phyloP scores from a whole-genome alignment of 129 eudicot genomes.

The Tagetes erecta region DNA sequence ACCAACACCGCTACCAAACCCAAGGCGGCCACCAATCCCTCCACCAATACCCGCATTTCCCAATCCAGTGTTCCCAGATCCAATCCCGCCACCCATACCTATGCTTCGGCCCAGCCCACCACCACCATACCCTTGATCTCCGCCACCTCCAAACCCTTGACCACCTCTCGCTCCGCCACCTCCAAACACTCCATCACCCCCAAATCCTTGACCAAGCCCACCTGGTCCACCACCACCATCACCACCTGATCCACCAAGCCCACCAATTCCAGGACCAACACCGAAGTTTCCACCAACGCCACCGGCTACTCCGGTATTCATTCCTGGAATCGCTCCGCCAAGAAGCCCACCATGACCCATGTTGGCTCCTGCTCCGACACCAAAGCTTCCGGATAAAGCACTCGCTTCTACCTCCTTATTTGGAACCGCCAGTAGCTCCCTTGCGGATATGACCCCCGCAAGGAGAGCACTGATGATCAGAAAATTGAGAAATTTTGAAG shows the following conservation, averaged over 20 bases:
- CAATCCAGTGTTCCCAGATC: conserved; percentile 27
- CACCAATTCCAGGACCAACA: conserved; percentile 39
- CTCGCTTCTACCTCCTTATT: conserved; percentile 25
- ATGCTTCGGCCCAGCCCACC: conserved; percentile 34
- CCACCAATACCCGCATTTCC: conserved; percentile 35
- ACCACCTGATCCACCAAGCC: conserved; percentile 19
- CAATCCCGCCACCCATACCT: conserved; percentile 38
- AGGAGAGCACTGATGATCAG: conserved; percentile 36
- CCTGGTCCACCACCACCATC: conserved; percentile 34
- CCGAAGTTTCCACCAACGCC: conserved; percentile 51
- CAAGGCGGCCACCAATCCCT: conserved; percentile 30
- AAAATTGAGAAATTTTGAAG: conserved; percentile 25
- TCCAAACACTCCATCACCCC: conserved; percentile 37
- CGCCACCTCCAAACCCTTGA: conserved; percentile 23
- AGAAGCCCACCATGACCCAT: conserved; percentile 38
- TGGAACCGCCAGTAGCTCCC: conserved; percentile 24
- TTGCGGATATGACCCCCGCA: conserved; percentile 32
- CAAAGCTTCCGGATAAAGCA: conserved; percentile 40
- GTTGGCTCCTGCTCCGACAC: conserved; percentile 32
- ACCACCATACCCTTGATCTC: conserved; percentile 36
- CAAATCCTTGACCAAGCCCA: conserved; percentile 38
- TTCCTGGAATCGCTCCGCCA: conserved; percentile 41
- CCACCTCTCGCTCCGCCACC: conserved; percentile 36
- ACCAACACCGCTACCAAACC: conserved; percentile 31
- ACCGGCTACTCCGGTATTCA: conserved; percentile 32